Base-by-base conservation (phyloP, 345 rosid genomes). In the Alliaria petiolata region DNA sequence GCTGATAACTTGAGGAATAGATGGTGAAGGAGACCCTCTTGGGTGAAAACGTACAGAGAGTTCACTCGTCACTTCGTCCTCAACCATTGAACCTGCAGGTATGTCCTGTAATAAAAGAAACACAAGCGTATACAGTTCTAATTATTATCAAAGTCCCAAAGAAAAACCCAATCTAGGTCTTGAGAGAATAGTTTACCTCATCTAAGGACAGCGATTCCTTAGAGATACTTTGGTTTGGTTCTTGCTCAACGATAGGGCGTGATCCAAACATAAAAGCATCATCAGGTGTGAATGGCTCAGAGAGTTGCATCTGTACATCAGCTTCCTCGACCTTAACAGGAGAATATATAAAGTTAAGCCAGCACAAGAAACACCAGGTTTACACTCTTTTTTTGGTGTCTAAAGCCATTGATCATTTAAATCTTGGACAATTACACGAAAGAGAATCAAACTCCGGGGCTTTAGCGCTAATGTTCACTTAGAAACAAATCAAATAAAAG, bases 161-260 rank as follows among this genome's bases (percentile, higher is more conserved):
- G 51, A 62, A 26, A 46, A 64, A 26, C 16, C 2, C n/a, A 72
- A 19, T 45, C 14, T 44, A 69, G 31, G 14, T 62, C 73, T 35
- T 60, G 13, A 53, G 57, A 67, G 26, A 51, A 39, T 9, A 46
- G 33, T 81, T 67, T 25, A 95, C 98, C 93, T 87, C 93, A 68
- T 95, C 99, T 11, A 88, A 87, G 61, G 99, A 89, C 42, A 83
- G 80, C 1, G 96, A 91, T 53, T 87, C 95, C 72, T 85, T 87
- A 38, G 96, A 89, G 73, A 71, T 65, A 75, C 80, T 77, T 69
- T 74, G 81, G 75, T 78, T 79, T 50, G 78, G 78, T 28, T 80
- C 90, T 68, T 60, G 40, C 76, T 84, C 87, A 60, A 72, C 78
- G 19, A 78, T 38, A 11, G 85, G 71, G 44, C 62, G 80, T 9